phyloP scores from a whole-genome alignment of 2,329 filamentous ascomycete species.

The Ophiostoma tasmaniense region DNA sequence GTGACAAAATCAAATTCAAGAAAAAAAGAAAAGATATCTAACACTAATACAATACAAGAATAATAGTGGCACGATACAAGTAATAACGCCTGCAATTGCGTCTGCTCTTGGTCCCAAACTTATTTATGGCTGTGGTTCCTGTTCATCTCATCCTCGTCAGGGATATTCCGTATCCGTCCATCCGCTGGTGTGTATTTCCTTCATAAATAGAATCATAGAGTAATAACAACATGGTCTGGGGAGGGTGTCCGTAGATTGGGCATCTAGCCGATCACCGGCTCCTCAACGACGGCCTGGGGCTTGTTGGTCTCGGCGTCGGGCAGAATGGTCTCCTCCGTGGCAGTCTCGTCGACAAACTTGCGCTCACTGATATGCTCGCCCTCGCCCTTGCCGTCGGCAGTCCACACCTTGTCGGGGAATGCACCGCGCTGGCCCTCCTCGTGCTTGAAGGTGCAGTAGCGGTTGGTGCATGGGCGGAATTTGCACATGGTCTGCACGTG shows the following conservation, averaged over 20 bases:
- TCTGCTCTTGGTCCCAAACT: neutral
- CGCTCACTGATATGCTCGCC: constrained; percentile 68
- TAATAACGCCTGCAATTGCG: neutral
- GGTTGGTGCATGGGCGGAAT: constrained; percentile 85
- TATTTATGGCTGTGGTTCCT: neutral
- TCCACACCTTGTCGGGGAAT: constrained; percentile 89
- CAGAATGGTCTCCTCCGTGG: constrained; percentile 63
- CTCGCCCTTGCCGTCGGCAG: constrained; percentile 39
- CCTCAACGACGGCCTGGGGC: neutral
- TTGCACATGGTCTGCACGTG: constrained; percentile 80
- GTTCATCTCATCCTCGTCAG: neutral
- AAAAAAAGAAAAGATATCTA: neutral
- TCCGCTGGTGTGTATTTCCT: neutral
- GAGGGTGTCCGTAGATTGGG: neutral
- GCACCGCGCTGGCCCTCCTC: constrained; percentile 79
- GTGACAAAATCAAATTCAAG: neutral
- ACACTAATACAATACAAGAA: constrained; percentile 2
- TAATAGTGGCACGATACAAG: neutral
- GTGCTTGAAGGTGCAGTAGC: constrained; percentile 82
- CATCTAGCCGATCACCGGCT: neutral
- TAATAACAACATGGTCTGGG: neutral
- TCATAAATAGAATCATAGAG: too few species aligned
- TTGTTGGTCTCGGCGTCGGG: constrained; percentile 30
- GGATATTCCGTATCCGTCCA: neutral
- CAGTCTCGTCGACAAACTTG: constrained; percentile 70